phyloP scores from a whole-genome alignment of 495 filamentous ascomycete species.

The Evernia prunastri region DNA sequence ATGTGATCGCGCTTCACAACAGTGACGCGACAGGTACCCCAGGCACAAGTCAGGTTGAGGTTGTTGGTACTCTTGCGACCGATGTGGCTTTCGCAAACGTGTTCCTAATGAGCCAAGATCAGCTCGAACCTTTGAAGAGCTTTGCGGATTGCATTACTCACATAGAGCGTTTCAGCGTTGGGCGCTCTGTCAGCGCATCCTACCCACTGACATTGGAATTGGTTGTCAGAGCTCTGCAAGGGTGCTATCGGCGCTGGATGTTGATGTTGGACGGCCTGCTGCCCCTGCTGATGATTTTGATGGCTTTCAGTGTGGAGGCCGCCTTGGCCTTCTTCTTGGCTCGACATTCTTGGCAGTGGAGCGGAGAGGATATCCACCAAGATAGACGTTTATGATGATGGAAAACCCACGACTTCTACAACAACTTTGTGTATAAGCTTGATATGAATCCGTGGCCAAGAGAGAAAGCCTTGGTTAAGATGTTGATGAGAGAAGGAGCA shows the following conservation, averaged over 20 bases:
- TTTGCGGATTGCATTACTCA: constrained; percentile 46
- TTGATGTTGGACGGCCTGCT: constrained; percentile 34
- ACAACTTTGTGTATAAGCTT: background rate
- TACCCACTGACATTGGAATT: constrained; percentile 75
- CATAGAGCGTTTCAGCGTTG: constrained; percentile 80
- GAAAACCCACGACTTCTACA: background rate
- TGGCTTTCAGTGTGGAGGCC: constrained; percentile 11
- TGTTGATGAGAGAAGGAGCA: background rate
- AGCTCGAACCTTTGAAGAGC: constrained; percentile 9
- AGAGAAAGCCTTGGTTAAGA: background rate
- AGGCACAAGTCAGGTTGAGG: constrained; percentile 92
- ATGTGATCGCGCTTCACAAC: constrained; percentile 99
- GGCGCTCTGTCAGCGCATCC: constrained; percentile 75
- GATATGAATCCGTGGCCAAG: background rate
- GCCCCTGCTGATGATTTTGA: constrained; percentile 19
- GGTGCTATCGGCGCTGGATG: constrained; percentile 20
- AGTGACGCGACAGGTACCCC: constrained; percentile 91
- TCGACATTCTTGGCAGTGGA: constrained; percentile 8
- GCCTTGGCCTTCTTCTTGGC: constrained; percentile 14
- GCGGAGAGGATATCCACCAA: background rate
- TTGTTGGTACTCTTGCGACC: constrained; percentile 99
- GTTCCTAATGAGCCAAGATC: constrained; percentile 56
- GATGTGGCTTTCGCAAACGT: constrained; percentile 97
- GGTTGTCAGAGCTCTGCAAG: constrained; percentile 13
- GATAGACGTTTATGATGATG: background rate